phyloP scores from a whole-genome alignment of 1,139 yeast species.

The Suhomyces bribrorum region DNA sequence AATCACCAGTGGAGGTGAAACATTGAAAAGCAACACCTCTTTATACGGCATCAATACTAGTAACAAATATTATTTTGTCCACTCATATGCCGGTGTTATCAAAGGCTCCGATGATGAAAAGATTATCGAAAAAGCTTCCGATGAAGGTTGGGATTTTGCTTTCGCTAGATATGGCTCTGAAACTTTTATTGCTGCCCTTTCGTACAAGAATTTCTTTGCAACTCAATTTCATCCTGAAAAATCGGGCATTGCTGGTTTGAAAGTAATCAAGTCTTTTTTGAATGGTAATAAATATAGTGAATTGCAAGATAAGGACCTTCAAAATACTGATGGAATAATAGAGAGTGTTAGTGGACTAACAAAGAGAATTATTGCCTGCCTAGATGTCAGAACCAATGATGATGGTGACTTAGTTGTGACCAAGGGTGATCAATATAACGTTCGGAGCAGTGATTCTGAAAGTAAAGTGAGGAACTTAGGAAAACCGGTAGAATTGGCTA shows the following conservation, averaged over 20 bases:
- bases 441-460: constrained; percentile 59
- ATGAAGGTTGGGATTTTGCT: constrained; percentile 77
- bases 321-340: constrained; percentile 33
- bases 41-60: constrained; percentile 65
- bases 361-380: constrained; percentile 88
- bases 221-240: constrained; percentile 98
- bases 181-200: constrained; percentile 78
- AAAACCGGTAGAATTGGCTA: constrained; percentile 92
- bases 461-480: constrained; percentile 82
- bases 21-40: constrained; percentile 23
- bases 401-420: constrained; percentile 94
- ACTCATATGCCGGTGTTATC: constrained; percentile 81
- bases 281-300: constrained; percentile 43
- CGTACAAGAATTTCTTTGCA: constrained; percentile 78
- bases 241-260: constrained; percentile 86
- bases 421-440: constrained; percentile 97
- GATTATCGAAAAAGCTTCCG: constrained; percentile 30
- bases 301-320: constrained; percentile 21
- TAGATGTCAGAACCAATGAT: constrained; percentile 95
- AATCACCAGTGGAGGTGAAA: constrained; percentile 19
- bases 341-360: constrained; percentile 70
- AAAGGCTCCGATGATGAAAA: constrained; percentile 28
- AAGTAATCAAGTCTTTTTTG: constrained; percentile 71
- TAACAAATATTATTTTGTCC: constrained; percentile 88
- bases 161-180: constrained; percentile 76